Conservation (phyloP, 805 yeast genomes). For the Pichia cabralensis region DNA sequence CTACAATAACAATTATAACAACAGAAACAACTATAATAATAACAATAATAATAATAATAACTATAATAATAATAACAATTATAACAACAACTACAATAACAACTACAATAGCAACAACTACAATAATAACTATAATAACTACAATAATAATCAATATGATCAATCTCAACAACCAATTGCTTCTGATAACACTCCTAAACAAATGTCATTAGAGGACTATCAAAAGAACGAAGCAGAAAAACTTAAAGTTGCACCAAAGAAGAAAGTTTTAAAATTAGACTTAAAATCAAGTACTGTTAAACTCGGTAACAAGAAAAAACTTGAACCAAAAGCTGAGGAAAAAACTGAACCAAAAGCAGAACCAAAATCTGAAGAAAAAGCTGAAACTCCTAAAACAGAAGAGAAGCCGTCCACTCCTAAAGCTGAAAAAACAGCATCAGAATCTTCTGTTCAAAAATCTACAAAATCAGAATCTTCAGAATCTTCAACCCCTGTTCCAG, state of each 20-base stretch:
- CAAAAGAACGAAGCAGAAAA: constrained; percentile 52
- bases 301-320: constrained; percentile 34
- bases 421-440: constrained; percentile 14
- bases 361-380: constrained; percentile 24
- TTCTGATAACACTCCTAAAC: constrained; percentile 28
- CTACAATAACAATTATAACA: constrained; percentile 22
- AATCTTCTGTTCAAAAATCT: constrained; percentile 3
- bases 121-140: constrained; percentile 12
- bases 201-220: constrained; percentile 76
- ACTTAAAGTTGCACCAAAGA: constrained; percentile 40
- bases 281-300: constrained; percentile 46
- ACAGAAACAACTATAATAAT: constrained; percentile 12
- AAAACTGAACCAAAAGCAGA: constrained; percentile 24
- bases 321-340: constrained; percentile 20
- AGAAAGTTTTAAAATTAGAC: constrained; percentile 58
- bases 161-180: constrained; percentile 8
- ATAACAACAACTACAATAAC: constrained; percentile 3
- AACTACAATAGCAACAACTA: constrained; percentile 1
- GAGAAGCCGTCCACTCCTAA: constrained; percentile 23
- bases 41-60: constrained; percentile 16
- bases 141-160: constrained; percentile 7
- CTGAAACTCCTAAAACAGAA: constrained; percentile 13
- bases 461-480: constrained; percentile 14
- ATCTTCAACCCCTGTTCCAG: constrained; percentile 4
- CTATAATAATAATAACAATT: constrained; percentile 1